Conservation (phyloP, 2,329 filamentous ascomycete species). For the Tolypocladium album region DNA sequence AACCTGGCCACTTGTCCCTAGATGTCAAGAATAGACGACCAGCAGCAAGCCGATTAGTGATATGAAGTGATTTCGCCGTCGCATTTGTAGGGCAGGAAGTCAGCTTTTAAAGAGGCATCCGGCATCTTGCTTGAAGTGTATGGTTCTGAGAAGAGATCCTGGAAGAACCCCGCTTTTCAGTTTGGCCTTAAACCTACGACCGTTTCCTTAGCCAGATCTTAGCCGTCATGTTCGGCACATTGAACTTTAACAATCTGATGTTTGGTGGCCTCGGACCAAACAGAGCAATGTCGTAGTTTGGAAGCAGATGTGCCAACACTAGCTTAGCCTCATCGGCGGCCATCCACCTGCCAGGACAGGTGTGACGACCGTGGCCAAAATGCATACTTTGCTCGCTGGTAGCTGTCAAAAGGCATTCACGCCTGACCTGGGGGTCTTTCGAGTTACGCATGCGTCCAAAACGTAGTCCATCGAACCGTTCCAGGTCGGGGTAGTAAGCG, state of each 20-base stretch:
- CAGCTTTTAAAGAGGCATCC: too few species aligned
- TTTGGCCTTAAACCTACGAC: neutral
- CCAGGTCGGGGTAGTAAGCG: neutral
- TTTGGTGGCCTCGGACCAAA: neutral
- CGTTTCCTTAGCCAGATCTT: neutral
- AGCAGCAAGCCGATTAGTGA: too few species aligned
- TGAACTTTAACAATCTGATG: neutral
- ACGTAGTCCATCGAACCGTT: neutral
- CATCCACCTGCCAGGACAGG: neutral
- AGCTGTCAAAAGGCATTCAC: neutral
- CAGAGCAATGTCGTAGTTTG: neutral
- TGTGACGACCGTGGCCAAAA: neutral
- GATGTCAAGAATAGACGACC: too few species aligned
- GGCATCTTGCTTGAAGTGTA: too few species aligned
- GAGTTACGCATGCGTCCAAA: neutral
- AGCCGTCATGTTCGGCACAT: neutral
- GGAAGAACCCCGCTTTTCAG: too few species aligned
- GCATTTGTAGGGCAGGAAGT: too few species aligned
- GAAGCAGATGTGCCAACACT: neutral
- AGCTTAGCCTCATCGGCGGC: neutral
- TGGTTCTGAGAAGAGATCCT: too few species aligned
- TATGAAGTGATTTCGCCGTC: too few species aligned
- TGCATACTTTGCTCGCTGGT: neutral
- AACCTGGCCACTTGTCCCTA: too few species aligned
- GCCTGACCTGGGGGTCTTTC: neutral